Base-by-base conservation (phyloP, 2,329 filamentous ascomycete genomes). In the Arthrobotrys entomopaga region DNA sequence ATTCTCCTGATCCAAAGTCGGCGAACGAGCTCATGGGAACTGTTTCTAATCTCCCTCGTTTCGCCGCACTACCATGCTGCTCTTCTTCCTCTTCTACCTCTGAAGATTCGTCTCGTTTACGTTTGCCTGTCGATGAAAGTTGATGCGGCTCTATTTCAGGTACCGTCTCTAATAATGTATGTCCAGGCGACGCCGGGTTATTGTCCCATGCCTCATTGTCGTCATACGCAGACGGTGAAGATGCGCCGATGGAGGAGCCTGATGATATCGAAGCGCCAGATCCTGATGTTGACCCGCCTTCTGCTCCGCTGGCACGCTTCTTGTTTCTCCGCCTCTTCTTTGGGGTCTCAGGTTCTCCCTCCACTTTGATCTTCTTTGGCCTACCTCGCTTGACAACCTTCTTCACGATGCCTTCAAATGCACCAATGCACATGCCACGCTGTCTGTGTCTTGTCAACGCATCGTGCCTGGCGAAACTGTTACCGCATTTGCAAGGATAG, bases 401-500 rank as follows among this genome's bases (percentile, higher is more conserved):
- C 80, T 88, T 87, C 26, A 89, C 86, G 57, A 88, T 85, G 43
- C 93, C 93, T 76, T 96, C 92, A 79, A 98, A 96, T 3, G 93
- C 94, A 65, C 95, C 95, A 66, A 95, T 90, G 82, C 95, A 99
- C 91, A 97, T 97, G 64, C 94, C 95, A 46, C 95, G 89, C 82
- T 98, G 95, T 63, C 93, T 89, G 81, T 99, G 95, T 65, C 95
- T 88, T 20, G 95, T 98, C 61, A 99, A 86, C 15, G 95, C 95
- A 81, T 99, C 95, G 80, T 98, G 94, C 66, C 95, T 89, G 38
- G 94, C 94, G 81, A 99, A 99, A 77, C 90, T 92, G 82, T 96
- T 96, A 67, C 94, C 93, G 80, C 95, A 99, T 76, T 92, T 89
- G 82, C 95, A 99, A 52, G 92, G 91, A 81, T 97, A 97, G 3